A percentile compares a stretch with the other conserved stretches of the same genome.
These are phyloP conservation scores for Termitomyces titanicus DNA, from an alignment of 768 basidiomycete species.

Conservation along the genomic window DNA sequence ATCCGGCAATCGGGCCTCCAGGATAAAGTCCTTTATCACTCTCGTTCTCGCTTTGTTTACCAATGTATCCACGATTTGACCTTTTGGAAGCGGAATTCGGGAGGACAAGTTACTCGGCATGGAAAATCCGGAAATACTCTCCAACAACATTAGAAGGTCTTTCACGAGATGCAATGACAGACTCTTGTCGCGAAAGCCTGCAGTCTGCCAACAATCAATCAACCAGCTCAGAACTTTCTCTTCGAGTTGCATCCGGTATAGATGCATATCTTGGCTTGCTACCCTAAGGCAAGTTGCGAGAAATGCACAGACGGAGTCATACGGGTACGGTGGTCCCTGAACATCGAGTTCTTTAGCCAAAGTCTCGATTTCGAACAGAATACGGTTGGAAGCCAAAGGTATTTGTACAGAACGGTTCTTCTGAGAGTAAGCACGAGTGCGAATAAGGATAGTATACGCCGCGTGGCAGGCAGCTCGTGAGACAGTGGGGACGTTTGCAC, in stretches of 20 bases:
- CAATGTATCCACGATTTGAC: slow-evolving; percentile 57
- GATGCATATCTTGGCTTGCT: slow-evolving; percentile 74
- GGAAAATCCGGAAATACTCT: slow-evolving; percentile 56
- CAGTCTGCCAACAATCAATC: slow-evolving; percentile 60
- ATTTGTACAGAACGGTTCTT: slow-evolving; percentile 18
- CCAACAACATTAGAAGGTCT: slow-evolving; percentile 64
- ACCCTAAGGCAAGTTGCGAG: slow-evolving; percentile 64
- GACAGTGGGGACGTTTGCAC: slow-evolving; percentile 59
- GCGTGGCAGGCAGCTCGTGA: slow-evolving; percentile 81
- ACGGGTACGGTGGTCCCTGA: slow-evolving; percentile 85
- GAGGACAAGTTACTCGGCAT: slow-evolving; percentile 42
- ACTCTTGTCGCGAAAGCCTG: slow-evolving; percentile 30
- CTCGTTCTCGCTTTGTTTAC: slow-evolving; percentile 53
- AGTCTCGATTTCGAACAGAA: slow-evolving; percentile 72
- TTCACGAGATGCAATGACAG: slow-evolving; percentile 51
- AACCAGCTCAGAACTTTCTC: slow-evolving; percentile 86
- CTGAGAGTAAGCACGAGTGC: slow-evolving; percentile 25
- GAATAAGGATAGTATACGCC: slow-evolving; percentile 49
- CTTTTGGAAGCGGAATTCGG: slow-evolving; percentile 64
- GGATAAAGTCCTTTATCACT: slow-evolving; percentile 66
- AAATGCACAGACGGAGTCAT: slow-evolving; percentile 88
- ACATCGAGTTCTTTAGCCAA: slow-evolving; percentile 82
- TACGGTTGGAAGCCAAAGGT: slow-evolving; percentile 49
- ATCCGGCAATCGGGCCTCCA: slow-evolving; percentile 58
- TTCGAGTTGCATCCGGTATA: slow-evolving; percentile 84